phyloP scores from a whole-genome alignment of 2,329 filamentous ascomycete genomes.

The Bipolaris oryzae region DNA sequence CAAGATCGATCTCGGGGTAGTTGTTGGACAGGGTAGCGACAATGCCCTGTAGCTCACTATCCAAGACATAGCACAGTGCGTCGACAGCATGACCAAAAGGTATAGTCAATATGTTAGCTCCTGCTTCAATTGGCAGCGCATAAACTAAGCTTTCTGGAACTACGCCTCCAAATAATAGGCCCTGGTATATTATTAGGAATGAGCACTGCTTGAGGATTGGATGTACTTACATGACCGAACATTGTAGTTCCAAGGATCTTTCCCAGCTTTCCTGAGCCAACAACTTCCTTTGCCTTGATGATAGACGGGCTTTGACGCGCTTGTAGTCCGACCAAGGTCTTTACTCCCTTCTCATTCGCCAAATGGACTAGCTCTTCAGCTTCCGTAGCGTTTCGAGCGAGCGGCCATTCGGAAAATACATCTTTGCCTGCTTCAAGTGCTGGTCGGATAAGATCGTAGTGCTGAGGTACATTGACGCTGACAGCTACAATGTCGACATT shows the following conservation, averaged over 20 bases:
- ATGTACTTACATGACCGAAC: slow-evolving; percentile 26
- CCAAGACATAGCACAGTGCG: slow-evolving; percentile 38
- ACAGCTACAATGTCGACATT: slow-evolving; percentile 58
- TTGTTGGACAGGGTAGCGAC: slow-evolving; percentile 35
- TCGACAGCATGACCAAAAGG: slow-evolving; percentile 47
- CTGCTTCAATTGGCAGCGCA: slow-evolving; percentile 55
- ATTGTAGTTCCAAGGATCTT: slow-evolving; percentile 48
- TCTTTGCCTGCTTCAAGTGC: slow-evolving; percentile 50
- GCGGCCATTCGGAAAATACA: slow-evolving; percentile 59
- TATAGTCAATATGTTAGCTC: slow-evolving; percentile 52
- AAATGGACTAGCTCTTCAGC: slow-evolving; percentile 53
- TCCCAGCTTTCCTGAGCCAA: slow-evolving; percentile 54
- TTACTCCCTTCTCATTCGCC: slow-evolving; percentile 50
- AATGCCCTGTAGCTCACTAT: slow-evolving; percentile 33
- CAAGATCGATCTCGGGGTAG: slow-evolving; percentile 25
- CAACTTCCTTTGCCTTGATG: slow-evolving; percentile 51
- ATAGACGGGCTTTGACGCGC: slow-evolving; percentile 51
- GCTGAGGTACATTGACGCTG: slow-evolving; percentile 52
- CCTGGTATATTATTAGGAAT: slow-evolving; percentile 14
- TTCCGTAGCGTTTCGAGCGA: slow-evolving; percentile 50
- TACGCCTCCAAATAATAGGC: slow-evolving; percentile 28
- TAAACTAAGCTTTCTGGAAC: slow-evolving; percentile 50
- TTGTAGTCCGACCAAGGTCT: slow-evolving; percentile 58
- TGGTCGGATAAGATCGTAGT: slow-evolving; percentile 52
- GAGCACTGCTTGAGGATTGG: neutral